Percentiles rank a stretch among this genome's conserved stretches.
These are phyloP conservation scores for Lolium perenne DNA, from an alignment of 176 grass and related monocot genomes.

Conservation along the genomic window DNA sequence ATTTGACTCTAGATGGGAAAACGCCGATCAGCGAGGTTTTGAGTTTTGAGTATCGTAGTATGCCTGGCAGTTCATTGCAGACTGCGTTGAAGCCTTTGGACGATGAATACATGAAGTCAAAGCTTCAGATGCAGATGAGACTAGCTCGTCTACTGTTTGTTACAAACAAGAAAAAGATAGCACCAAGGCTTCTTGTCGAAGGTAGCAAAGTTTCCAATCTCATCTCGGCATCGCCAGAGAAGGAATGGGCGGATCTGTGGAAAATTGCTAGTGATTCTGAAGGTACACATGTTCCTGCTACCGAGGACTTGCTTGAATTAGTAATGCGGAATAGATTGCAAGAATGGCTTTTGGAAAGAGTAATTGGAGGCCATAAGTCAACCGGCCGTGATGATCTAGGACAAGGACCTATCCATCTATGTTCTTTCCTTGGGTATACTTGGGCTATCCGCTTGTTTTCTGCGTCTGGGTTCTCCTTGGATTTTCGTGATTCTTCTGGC, in stretches of 20 bases:
- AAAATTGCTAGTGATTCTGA: conserved; percentile 51
- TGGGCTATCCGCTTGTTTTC: conserved; percentile 85
- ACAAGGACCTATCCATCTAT: conserved; percentile 93
- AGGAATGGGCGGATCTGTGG: conserved; percentile 74
- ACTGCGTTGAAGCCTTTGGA: conserved; percentile 36
- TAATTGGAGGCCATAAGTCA: conserved; percentile 75
- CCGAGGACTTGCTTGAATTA: conserved; percentile 79
- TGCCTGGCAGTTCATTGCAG: conserved; percentile 38
- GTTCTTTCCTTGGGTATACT: conserved; percentile 87
- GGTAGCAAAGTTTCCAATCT: conserved; percentile 63
- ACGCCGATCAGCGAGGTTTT: conserved; percentile 77
- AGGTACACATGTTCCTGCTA: conserved; percentile 32
- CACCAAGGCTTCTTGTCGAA: conserved; percentile 62
- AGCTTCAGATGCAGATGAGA: conserved; percentile 75
- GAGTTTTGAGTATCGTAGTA: conserved; percentile 69
- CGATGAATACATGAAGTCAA: conserved; percentile 49
- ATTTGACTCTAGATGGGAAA: conserved; percentile 77
- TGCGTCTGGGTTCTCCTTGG: conserved; percentile 81
- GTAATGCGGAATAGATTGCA: conserved; percentile 83
- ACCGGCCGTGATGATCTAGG: conserved; percentile 72
- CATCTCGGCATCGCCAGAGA: conserved; percentile 73
- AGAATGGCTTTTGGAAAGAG: conserved; percentile 93
- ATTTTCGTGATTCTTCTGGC: conserved; percentile 94
- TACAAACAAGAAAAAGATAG: conserved; percentile 62
- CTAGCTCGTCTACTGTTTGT: conserved; percentile 76